phyloP scores from a whole-genome alignment of 352 stramenopile genomes.

The Phytophthora colocasiae region DNA sequence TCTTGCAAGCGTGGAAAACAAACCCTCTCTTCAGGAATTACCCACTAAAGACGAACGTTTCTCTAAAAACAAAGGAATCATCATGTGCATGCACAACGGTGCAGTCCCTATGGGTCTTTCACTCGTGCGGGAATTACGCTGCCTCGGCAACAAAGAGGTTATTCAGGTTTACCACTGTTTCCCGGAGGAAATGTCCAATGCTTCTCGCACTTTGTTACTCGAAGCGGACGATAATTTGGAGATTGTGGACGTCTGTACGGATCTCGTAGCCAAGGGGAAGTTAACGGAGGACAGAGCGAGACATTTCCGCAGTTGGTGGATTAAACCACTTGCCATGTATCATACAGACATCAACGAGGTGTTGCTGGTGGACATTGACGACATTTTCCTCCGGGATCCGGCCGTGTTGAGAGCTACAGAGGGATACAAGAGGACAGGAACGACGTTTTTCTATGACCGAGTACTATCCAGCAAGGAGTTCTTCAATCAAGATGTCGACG shows the following conservation, averaged over 20 bases:
- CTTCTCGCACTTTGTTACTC: conserved; percentile 27
- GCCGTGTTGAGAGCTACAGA: conserved; percentile 44
- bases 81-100: conserved; percentile 48
- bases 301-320: conserved; percentile 68
- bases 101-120: conserved; percentile 50
- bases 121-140: conserved; percentile 45
- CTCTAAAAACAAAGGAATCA: conserved; percentile 41
- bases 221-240: conserved; percentile 38
- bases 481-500: conserved; percentile 56
- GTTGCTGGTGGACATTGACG: conserved; percentile 60
- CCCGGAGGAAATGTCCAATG: conserved; percentile 40
- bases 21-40: conserved; percentile 10
- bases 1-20: conserved; percentile 1
- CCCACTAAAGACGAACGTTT: conserved; percentile 5
- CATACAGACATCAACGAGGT: conserved; percentile 58
- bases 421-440: conserved; percentile 54
- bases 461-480: conserved; percentile 56
- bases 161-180: conserved; percentile 56
- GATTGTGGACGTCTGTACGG: conserved; percentile 59
- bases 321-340: conserved; percentile 66
- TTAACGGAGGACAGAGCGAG: conserved; percentile 39
- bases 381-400: conserved; percentile 57
- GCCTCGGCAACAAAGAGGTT: conserved; percentile 42
- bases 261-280: conserved; percentile 34
- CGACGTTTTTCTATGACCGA: conserved; percentile 78